Percentiles rank a stretch among this genome's conserved stretches.
Conservation (phyloP, 2,329 filamentous ascomycete species). For the Eurotiales sp. region DNA sequence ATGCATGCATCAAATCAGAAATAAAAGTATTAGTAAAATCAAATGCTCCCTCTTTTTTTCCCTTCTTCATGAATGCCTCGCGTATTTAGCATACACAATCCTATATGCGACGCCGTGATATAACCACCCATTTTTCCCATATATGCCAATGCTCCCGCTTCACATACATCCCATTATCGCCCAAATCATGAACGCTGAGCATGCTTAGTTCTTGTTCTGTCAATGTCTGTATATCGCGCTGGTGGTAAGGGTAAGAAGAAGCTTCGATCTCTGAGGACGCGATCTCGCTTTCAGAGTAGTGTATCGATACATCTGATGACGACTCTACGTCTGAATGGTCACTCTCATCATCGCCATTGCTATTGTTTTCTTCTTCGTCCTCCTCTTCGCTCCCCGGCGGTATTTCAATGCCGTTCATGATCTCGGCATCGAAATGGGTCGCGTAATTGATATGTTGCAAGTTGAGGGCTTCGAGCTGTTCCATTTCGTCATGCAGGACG, state of each 20-base stretch:
- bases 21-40: too few species aligned
- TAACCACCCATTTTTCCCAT: conserved; percentile 39
- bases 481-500: conserved; percentile 55
- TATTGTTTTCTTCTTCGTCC: conserved; percentile 12
- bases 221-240: conserved; percentile 11
- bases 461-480: conserved; percentile 58
- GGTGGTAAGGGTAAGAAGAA: conserved; percentile 10
- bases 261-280: conserved; percentile 12
- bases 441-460: conserved; percentile 61
- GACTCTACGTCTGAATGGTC: conserved; percentile 17
- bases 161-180: conserved; percentile 34
- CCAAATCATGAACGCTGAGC: conserved; percentile 31
- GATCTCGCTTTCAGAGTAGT: conserved; percentile 11
- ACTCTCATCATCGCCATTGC: conserved; percentile 8
- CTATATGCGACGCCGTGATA: conserved; percentile 18
- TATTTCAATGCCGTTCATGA: conserved; percentile 21
- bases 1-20: too few species aligned
- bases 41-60: not conserved
- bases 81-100: not conserved
- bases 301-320: conserved; percentile 6
- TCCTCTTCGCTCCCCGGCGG: conserved; percentile 6
- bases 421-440: conserved; percentile 48
- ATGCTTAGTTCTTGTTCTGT: conserved; percentile 23
- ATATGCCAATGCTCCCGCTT: conserved; percentile 28
- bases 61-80: too few species aligned